Conservation (phyloP, 495 filamentous ascomycete species). For the Neohortaea acidophila region DNA sequence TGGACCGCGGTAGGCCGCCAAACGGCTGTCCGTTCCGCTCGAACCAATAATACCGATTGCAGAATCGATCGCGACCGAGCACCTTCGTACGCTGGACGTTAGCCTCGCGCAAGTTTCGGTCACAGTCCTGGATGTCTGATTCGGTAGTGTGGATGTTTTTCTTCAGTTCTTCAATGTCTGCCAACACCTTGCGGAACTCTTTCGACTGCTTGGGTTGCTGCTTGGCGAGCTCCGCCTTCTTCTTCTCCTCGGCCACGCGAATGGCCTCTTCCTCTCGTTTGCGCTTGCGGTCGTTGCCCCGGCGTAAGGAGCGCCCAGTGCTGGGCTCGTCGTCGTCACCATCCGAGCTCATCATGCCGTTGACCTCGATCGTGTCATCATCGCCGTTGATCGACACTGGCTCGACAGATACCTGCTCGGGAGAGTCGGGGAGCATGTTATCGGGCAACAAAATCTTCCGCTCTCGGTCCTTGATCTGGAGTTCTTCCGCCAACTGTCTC, state of each 20-base stretch:
- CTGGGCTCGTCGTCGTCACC: constrained; percentile 45
- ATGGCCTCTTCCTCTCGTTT: constrained; percentile 55
- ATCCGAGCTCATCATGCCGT: constrained; percentile 28
- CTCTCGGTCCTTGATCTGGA: constrained; percentile 70
- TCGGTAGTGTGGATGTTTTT: constrained; percentile 63
- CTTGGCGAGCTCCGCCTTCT: constrained; percentile 63
- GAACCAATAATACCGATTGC: constrained; percentile 98
- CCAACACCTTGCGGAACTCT: constrained; percentile 70
- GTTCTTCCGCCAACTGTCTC: constrained; percentile 67
- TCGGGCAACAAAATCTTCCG: constrained; percentile 73
- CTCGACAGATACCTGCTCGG: constrained; percentile 42
- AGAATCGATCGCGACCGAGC: constrained; percentile 86
- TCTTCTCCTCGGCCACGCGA: constrained; percentile 48
- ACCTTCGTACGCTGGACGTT: constrained; percentile 81
- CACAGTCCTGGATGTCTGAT: constrained; percentile 63
- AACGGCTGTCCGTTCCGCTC: constrained; percentile 98
- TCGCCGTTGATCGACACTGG: constrained; percentile 48
- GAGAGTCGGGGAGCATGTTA: constrained; percentile 45
- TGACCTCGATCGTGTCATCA: constrained; percentile 20
- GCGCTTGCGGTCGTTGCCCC: constrained; percentile 47
- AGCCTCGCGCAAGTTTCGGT: constrained; percentile 84
- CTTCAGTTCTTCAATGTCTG: constrained; percentile 76
- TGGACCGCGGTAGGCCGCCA: constrained; percentile 71
- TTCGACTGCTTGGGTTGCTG: constrained; percentile 59
- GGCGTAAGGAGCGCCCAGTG: constrained; percentile 55